Evolutionary conservation across 257 asterid genomes (phyloP).

Genomic region (Echium plantagineum): DNA sequence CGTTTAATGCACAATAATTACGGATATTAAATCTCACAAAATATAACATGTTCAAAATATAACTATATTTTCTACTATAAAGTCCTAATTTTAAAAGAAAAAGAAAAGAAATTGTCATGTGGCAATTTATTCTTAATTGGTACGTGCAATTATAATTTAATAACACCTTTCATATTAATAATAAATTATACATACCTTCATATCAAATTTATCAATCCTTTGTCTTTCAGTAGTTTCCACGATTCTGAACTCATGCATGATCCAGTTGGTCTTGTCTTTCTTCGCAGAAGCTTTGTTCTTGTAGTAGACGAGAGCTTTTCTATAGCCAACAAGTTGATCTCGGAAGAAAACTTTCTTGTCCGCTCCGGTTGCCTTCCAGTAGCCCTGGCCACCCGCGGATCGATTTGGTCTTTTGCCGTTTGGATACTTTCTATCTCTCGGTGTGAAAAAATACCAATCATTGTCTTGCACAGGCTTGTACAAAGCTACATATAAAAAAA

Average conservation of each 20-base stretch:
- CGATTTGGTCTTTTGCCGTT: conserved; percentile 15
- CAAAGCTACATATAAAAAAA: neutral
- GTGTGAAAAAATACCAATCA: conserved; percentile 22
- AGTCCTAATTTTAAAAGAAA: no score
- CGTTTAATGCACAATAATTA: no score
- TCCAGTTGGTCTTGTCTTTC: conserved; percentile 14
- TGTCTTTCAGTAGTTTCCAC: no score
- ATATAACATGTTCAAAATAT: no score
- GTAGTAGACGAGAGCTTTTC: conserved; percentile 17
- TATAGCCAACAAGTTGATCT: neutral
- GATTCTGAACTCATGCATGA: conserved; percentile 18
- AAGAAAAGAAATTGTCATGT: no score
- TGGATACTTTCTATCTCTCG: conserved; percentile 18
- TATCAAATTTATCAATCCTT: no score
- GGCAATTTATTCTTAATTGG: no score
- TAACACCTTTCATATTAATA: no score
- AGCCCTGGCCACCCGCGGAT: conserved; percentile 15
- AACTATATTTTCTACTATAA: no score
- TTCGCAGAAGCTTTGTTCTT: conserved; percentile 8
- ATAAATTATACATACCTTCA: no score
- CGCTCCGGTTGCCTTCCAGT: conserved; percentile 28
- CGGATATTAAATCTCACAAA: no score
- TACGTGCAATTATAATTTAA: no score
- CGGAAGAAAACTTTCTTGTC: neutral
- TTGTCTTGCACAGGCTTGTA: neutral